Evolutionary conservation across 1,139 yeast genomes (phyloP), one percentile per base, ranked within the genome.

Genomic region (Taphrina deformans): DNA sequence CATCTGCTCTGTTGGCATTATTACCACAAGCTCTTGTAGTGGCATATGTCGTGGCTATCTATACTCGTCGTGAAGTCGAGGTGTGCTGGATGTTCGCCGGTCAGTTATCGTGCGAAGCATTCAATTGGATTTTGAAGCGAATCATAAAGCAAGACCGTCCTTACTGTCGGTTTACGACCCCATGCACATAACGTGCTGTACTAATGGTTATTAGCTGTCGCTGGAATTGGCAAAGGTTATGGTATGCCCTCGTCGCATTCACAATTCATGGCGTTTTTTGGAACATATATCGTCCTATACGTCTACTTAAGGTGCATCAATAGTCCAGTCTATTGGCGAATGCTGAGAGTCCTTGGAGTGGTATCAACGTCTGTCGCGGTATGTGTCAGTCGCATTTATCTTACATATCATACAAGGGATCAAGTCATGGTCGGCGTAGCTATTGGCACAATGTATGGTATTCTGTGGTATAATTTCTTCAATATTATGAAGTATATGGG

Each of bases 211-310:
- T n/a, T 29, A 60, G 53, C 38, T 52, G 45, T 27, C 44, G 27
- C 33, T 35, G 53, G 55, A 45, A 48, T 46, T 56, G 77, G 78
- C 2, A 70, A 85, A 63, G 88, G 89, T 1, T 90, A 87, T 74
- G 99, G 99, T 0, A 92, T 93, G 98, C 99, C 99, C 0, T 86
- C 93, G 65, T 97, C 98, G 1, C 99, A 93, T 75, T 85, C 97
- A 0, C 99, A 93, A 76, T 93, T 92, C 76, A 88, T 91, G 91
- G 95, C 96, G 0, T 93, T 86, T 75, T 86, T 88, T 71, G 83
- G 87, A 16, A 81, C 85, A 2, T 91, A 89, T 75, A 79, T 85
- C 66, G 73, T 81, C 7, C 79, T 89, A 69, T 79, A 83, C 73
- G 70, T 83, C 67, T 70, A 77, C 68, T 74, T 79, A 41, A 80